Evolutionary conservation across 257 asterid genomes (phyloP), one percentile per base, ranked within the genome.

Genomic region (Nicotiana noctiflora): DNA sequence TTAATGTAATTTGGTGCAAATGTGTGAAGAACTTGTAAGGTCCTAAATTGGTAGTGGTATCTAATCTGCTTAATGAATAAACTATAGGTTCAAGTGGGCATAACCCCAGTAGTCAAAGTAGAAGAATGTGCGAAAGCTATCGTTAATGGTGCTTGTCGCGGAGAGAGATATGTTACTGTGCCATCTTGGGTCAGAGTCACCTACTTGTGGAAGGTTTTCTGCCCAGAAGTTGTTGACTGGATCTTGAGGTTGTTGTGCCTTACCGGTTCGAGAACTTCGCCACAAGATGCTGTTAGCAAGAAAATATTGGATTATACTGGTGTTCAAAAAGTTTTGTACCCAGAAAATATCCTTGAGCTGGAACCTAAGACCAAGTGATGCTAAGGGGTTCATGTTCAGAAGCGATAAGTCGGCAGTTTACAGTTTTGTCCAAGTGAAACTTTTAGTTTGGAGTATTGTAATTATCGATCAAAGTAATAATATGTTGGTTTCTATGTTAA

Each of bases 221-320:
- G 84, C 70, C 94, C 94, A 0, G 96, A 91, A 79, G 86, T 89
- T 83, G 8, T 91, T 25, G 94, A 91, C 74, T 85, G 91, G 90
- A 12, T 31, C 2, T 86, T 81, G 46, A 82, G 94, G 61, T 1
- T 91, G 72, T 4, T 85, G 34, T 84, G 81, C 77, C 68, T 88
- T 5, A 18, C 84, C 2, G 10, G 86, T 5, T 76, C 86, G 0
- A 92, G 93, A 2, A 84, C 86, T 3, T 37, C 67, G 0, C 60
- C 85, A 0, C 49, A 68, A 6, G 92, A 87, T 52, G 81, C 91
- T 0, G 18, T 85, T 7, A 80, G 87, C 44, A 88, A 88, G 90
- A 90, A 85, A 83, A 11, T 90, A 2, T 10, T 84, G 67, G 92
- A 91, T 74, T 86, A 76, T 51, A 86, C 83, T 0, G 88, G 93